Conservation (phyloP, 768 basidiomycete species). For the Boletellus ananas region DNA sequence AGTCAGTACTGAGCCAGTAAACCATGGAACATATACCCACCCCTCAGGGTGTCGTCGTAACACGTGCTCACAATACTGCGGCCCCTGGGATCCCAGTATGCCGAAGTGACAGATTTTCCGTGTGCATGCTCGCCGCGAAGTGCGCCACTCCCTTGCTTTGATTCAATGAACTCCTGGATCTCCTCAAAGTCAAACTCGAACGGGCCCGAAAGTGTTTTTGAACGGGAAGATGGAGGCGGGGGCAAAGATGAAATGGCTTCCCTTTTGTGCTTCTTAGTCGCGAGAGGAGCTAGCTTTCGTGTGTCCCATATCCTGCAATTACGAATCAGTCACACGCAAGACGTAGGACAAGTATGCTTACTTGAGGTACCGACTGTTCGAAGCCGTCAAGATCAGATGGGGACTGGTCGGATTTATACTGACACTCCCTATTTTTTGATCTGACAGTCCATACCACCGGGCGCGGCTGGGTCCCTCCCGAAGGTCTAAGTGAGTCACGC, state of each 20-base stretch:
- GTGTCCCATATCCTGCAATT: slow-evolving; percentile 71
- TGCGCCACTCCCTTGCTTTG: slow-evolving; percentile 49
- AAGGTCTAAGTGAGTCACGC: slow-evolving; percentile 72
- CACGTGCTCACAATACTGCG: slow-evolving; percentile 78
- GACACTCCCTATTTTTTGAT: slow-evolving; percentile 73
- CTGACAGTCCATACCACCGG: slow-evolving; percentile 61
- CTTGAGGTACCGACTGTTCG: slow-evolving; percentile 71
- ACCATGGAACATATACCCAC: slow-evolving; percentile 39
- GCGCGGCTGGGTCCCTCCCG: slow-evolving; percentile 55
- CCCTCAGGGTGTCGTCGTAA: slow-evolving; percentile 72
- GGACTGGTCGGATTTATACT: slow-evolving; percentile 74
- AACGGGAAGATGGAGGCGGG: slow-evolving; percentile 24
- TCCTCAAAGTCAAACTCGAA: slow-evolving; percentile 38
- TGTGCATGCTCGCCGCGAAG: slow-evolving; percentile 67
- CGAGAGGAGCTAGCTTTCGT: slow-evolving; percentile 54
- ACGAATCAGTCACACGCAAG: not conserved
- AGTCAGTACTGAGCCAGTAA: slow-evolving; percentile 8
- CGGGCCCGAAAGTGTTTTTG: slow-evolving; percentile 8
- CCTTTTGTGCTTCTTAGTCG: slow-evolving; percentile 17
- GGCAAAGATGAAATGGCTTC: slow-evolving; percentile 24
- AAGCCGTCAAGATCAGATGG: slow-evolving; percentile 67
- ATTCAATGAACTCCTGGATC: slow-evolving; percentile 47
- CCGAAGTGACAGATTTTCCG: slow-evolving; percentile 75
- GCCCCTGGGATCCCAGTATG: slow-evolving; percentile 83
- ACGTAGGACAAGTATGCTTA: slow-evolving; percentile 31